phyloP scores from a whole-genome alignment of 345 rosid genomes.

The Arabidopsis suecica region DNA sequence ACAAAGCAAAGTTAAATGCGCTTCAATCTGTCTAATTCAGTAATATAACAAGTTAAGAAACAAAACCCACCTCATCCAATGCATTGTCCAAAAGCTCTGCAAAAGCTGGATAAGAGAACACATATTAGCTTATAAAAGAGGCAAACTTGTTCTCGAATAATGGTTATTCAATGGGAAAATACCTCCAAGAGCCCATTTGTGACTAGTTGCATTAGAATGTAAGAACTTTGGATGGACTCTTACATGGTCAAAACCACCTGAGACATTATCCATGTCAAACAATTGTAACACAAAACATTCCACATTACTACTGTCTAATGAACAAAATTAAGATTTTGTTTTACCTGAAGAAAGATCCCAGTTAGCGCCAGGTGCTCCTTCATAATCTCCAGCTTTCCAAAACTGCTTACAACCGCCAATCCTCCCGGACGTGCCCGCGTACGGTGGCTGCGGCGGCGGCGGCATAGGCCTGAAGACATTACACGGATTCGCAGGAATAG shows the following conservation, averaged over 20 bases:
- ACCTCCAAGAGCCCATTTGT: constrained; percentile 99
- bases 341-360: constrained; percentile 67
- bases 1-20: constrained; percentile 8
- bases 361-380: constrained; percentile 53
- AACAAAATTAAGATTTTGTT: background rate
- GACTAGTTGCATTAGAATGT: constrained; percentile 98
- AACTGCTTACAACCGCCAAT: constrained; percentile 63
- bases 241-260: constrained; percentile 88
- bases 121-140: constrained; percentile 2
- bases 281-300: background rate
- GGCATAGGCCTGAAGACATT: constrained; percentile 12
- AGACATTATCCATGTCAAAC: constrained; percentile 17
- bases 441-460: background rate
- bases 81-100: constrained; percentile 94
- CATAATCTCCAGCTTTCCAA: constrained; percentile 95
- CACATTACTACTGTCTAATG: background rate
- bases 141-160: background rate
- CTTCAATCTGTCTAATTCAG: background rate
- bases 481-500: constrained; percentile 4
- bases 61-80: constrained; percentile 75
- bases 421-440: constrained; percentile 15
- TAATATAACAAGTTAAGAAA: background rate
- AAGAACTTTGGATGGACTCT: constrained; percentile 96
- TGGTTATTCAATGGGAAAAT: background rate
- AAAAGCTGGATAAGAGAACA: constrained; percentile 61